Evolutionary conservation across 176 grass and related monocot species (phyloP), one percentile per base, ranked within the genome.

Genomic region (Oryza brachyantha): DNA sequence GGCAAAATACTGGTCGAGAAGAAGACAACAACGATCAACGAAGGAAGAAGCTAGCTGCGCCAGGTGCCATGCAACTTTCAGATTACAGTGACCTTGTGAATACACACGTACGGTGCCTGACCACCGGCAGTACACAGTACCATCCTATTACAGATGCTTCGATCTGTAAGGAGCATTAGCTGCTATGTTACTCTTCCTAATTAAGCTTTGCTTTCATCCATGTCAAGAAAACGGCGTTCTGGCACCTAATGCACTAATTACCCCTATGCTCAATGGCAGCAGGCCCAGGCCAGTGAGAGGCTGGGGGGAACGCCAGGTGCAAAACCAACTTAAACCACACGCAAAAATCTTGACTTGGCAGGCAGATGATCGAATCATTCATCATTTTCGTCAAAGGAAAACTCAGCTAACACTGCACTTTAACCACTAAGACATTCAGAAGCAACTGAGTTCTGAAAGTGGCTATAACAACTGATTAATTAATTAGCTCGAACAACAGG

Each of bases 141-240:
- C 10, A 38, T 16, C 50, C 36, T 21, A 2, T 57, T 40, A 7
- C 6, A 11, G 22, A 40, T 38, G 54, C 55, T 19, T 61, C 17
- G 54, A 34, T 48, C 38, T 34, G 39, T n/a, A 71, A 61, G 50
- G 31, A 45, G 66, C 21, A 63, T 48, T 62, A 48, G 78, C 74
- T 76, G 37, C 0, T 54, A 28, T 68, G 26, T 38, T 76, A 78
- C 83, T 84, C 38, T n/a, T 61, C 55, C 66, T 22, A n/a, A n/a
- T n/a, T n/a, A 81, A 70, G 70, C 71, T 41, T 41, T 40, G 39
- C 84, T 86, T 69, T 67, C 50, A 63, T 74, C 68, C 68, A 22
- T 36, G 61, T 74, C 43, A 80, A 80, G 84, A 58, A 68, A 80
- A 73, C 26, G 26, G 37, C 69, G 31, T 74, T 6, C 2, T 29